Conservation (phyloP, 1,139 yeast species). For the Diutina ranongensis region DNA sequence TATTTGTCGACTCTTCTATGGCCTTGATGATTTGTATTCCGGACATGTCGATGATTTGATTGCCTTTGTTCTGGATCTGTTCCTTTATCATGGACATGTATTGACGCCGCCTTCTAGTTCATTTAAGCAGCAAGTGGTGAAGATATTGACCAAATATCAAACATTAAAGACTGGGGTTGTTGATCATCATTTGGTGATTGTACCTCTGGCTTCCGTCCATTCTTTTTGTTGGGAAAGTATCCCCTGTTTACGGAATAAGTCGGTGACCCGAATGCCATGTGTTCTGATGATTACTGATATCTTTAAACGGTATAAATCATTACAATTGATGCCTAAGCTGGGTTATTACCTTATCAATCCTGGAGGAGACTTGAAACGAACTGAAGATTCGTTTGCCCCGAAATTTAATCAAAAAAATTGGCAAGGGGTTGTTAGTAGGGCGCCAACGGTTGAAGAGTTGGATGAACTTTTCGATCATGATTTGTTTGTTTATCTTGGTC, state of each 20-base stretch:
- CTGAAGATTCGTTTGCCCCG: conserved; percentile 49
- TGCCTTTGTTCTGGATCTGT: conserved; percentile 58
- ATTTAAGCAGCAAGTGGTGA: background rate
- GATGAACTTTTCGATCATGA: conserved; percentile 27
- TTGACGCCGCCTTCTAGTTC: background rate
- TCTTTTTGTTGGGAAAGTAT: conserved; percentile 84
- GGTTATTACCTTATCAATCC: conserved; percentile 64
- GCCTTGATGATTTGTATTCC: conserved; percentile 22
- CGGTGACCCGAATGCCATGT: conserved; percentile 74
- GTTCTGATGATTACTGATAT: conserved; percentile 33
- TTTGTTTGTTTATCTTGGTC: conserved; percentile 78
- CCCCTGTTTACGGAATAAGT: conserved; percentile 35
- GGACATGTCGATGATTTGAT: conserved; percentile 21
- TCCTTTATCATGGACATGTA: conserved; percentile 22
- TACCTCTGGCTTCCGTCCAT: conserved; percentile 16
- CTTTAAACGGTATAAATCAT: conserved; percentile 17
- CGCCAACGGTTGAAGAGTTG: conserved; percentile 40
- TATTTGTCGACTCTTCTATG: conserved; percentile 13
- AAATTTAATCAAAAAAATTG: conserved; percentile 19
- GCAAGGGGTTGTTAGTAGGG: conserved; percentile 8
- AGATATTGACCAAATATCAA: background rate
- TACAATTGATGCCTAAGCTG: conserved; percentile 12
- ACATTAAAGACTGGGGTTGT: background rate
- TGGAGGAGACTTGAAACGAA: conserved; percentile 58
- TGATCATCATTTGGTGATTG: background rate